Percentiles rank a stretch among this genome's conserved stretches.
Conservation (phyloP, 768 basidiomycete genomes). For the Cystobasidium tubakii region DNA sequence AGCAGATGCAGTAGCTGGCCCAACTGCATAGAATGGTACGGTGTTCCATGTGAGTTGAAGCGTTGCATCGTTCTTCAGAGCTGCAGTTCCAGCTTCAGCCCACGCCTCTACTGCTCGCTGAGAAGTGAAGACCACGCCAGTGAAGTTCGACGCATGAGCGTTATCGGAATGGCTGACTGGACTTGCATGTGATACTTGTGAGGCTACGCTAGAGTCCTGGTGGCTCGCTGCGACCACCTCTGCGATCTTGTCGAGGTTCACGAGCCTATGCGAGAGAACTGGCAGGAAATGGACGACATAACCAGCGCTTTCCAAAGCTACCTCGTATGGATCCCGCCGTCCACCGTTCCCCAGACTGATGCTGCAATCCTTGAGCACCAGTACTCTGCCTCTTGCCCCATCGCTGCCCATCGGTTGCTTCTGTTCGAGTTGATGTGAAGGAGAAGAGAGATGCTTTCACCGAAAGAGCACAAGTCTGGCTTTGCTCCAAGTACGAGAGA, state of each 20-base stretch:
- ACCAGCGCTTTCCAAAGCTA: not conserved
- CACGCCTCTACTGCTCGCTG: constrained; percentile 71
- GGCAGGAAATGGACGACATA: constrained; percentile 33
- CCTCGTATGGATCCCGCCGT: constrained; percentile 22
- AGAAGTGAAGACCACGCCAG: constrained; percentile 72
- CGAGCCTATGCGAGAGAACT: constrained; percentile 13
- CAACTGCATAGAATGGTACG: constrained; percentile 73
- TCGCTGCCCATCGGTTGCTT: not conserved
- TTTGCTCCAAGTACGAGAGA: too few relatives aligned
- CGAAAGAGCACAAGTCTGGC: not conserved
- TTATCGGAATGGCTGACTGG: too few relatives aligned
- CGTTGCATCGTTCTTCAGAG: not conserved
- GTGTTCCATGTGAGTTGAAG: constrained; percentile 53
- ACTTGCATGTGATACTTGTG: not conserved
- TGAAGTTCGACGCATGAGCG: constrained; percentile 47
- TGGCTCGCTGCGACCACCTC: not conserved
- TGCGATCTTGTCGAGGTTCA: constrained; percentile 12
- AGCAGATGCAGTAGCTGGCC: constrained; percentile 58
- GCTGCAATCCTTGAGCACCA: constrained; percentile 25
- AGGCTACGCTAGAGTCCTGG: not conserved
- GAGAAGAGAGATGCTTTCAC: not conserved
- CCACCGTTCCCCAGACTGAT: not conserved
- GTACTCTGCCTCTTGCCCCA: constrained; percentile 17
- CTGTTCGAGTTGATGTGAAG: not conserved
- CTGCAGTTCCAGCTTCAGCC: constrained; percentile 51